Percentiles rank a stretch among this genome's conserved stretches.
Evolutionary conservation across 140 eudicot genomes (phyloP).

Genomic region (Flaveria floridana): DNA sequence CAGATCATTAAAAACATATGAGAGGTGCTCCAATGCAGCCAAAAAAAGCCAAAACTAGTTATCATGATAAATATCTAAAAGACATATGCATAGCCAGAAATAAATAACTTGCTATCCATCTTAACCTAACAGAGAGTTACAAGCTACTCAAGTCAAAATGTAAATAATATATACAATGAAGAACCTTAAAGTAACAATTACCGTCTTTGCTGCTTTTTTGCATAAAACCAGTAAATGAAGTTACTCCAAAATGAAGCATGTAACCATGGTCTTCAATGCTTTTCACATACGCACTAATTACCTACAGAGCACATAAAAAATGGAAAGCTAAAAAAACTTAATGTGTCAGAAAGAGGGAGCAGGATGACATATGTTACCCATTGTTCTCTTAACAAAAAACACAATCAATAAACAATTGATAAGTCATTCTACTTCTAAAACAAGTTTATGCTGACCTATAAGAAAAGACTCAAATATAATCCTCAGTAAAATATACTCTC

Average conservation of each 20-base stretch:
- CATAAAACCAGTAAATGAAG: conserved; percentile 83
- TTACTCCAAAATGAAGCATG: conserved; percentile 82
- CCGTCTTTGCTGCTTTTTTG: conserved; percentile 50
- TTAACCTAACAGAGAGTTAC: background rate
- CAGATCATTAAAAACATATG: conserved; percentile 16
- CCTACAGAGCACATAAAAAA: conserved; percentile 44
- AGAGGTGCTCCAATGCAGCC: conserved; percentile 13
- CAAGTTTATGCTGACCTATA: background rate
- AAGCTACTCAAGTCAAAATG: conserved; percentile 13
- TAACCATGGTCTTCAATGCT: conserved; percentile 98
- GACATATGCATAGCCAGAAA: background rate
- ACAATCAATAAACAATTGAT: background rate
- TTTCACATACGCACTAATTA: conserved; percentile 77
- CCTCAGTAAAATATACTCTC: conserved; percentile 1
- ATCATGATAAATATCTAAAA: conserved; percentile 9
- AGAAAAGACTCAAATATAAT: conserved; percentile 4
- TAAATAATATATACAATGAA: background rate
- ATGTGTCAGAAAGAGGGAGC: background rate
- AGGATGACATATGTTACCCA: conserved; percentile 2
- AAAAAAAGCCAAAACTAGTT: background rate
- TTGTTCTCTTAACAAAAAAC: background rate
- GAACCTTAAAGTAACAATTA: conserved; percentile 25
- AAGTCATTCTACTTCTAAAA: conserved; percentile 2
- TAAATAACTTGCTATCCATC: conserved; percentile 8
- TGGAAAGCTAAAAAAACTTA: conserved; percentile 16